phyloP scores from a whole-genome alignment of 805 yeast species.

The Pichia sporocuriosa region DNA sequence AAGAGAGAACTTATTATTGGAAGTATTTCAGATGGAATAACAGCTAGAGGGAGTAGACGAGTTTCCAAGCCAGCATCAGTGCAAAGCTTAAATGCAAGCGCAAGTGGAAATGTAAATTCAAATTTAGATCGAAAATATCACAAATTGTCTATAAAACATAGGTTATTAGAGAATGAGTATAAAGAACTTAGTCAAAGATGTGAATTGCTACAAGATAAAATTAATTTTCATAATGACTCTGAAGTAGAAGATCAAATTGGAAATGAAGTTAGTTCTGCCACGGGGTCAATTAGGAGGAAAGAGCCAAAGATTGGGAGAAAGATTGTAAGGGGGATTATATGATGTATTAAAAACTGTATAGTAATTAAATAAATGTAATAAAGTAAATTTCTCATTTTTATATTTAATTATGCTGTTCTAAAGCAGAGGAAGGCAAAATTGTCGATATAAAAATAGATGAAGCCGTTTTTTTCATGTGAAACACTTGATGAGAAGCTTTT shows the following conservation, averaged over 20 bases:
- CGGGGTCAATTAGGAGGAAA: no score
- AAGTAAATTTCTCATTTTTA: not conserved
- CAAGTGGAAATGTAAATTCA: not conserved
- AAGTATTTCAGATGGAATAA: no score
- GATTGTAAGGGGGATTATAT: not conserved
- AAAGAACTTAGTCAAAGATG: not conserved
- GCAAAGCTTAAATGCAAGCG: no score
- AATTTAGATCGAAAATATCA: not conserved
- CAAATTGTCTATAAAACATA: no score
- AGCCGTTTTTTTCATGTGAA: slow-evolving; percentile 67
- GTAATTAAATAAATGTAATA: not conserved
- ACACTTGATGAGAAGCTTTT: slow-evolving; percentile 74
- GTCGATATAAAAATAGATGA: slow-evolving; percentile 65
- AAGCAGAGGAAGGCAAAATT: slow-evolving; percentile 62
- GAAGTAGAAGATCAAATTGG: not conserved
- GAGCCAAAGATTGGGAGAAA: no score
- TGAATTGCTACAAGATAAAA: not conserved
- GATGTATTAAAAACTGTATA: not conserved
- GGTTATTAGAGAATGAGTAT: not conserved
- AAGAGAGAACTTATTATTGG: no score
- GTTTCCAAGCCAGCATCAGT: no score
- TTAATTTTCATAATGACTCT: not conserved
- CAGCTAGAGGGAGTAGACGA: no score
- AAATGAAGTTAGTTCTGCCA: not conserved
- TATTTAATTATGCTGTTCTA: slow-evolving; percentile 45